Conservation (phyloP, 2,329 filamentous ascomycete genomes). For the Pseudocercospora macadamiae region DNA sequence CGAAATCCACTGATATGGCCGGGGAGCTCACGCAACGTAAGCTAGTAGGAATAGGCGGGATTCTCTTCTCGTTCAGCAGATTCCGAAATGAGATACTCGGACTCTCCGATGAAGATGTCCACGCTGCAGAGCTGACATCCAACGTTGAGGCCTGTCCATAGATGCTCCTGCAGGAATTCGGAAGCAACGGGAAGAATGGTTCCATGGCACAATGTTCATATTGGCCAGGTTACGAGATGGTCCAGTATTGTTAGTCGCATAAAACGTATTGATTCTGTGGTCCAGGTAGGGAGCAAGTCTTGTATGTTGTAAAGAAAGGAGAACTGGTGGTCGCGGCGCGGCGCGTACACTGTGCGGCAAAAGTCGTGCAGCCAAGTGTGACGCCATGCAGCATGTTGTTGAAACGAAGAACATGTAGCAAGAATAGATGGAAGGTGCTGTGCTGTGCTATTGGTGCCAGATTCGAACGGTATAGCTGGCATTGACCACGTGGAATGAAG, state of each 20-base stretch:
- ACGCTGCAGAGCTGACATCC: not conserved
- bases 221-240: no score
- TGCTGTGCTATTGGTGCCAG: no score
- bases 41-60: no score
- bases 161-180: not conserved
- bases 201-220: no score
- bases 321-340: not conserved
- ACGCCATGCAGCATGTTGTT: not conserved
- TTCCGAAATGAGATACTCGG: no score
- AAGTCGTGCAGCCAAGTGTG: not conserved
- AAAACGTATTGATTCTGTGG: no score
- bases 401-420: not conserved
- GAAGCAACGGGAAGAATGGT: not conserved
- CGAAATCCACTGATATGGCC: not conserved
- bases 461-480: no score
- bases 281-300: not conserved
- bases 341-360: not conserved
- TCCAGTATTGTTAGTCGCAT: no score
- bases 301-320: not conserved
- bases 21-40: not conserved
- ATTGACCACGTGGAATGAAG: no score
- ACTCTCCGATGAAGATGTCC: not conserved
- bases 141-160: not conserved
- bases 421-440: no score
- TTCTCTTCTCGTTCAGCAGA: no score